Percentiles rank a stretch among this genome's conserved stretches.
phyloP scores from a whole-genome alignment of 2,329 filamentous ascomycete species.

The Paraconiothyrium brasiliense region DNA sequence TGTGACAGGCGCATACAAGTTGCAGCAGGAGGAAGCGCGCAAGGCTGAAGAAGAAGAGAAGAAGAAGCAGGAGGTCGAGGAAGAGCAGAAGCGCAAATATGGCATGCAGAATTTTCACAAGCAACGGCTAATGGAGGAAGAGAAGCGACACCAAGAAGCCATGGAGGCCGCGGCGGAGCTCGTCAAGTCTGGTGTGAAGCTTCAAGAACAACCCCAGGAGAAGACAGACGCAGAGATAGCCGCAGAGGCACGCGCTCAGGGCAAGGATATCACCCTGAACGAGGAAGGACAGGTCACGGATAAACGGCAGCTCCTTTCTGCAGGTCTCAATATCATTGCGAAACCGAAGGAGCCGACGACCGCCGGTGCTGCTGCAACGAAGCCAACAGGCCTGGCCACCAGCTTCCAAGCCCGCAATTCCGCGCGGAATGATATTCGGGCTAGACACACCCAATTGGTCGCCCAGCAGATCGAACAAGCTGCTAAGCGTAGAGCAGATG shows the following conservation, averaged over 20 bases:
- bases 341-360: conserved; percentile 64
- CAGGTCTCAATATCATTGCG: conserved; percentile 76
- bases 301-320: conserved; percentile 79
- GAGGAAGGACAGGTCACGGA: conserved; percentile 86
- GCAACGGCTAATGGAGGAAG: conserved; percentile 74
- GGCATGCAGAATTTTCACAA: conserved; percentile 84
- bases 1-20: conserved; percentile 83
- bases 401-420: conserved; percentile 50
- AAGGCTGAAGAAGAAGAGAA: conserved; percentile 77
- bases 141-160: conserved; percentile 74
- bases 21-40: conserved; percentile 79
- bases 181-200: conserved; percentile 44
- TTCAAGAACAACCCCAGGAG: conserved; percentile 54
- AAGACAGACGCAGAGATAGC: conserved; percentile 72
- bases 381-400: conserved; percentile 25
- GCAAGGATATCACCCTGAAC: conserved; percentile 73
- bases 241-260: conserved; percentile 71
- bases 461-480: conserved; percentile 79
- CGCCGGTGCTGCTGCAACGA: conserved; percentile 29
- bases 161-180: conserved; percentile 69
- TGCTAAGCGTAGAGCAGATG: conserved; percentile 75
- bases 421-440: conserved; percentile 72
- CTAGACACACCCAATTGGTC: conserved; percentile 81
- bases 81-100: conserved; percentile 70
- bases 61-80: conserved; percentile 70